Percentiles rank a stretch among this genome's conserved stretches.
Evolutionary conservation across 352 stramenopile species (phyloP).

Genomic region (Elongisporangium undulatum): DNA sequence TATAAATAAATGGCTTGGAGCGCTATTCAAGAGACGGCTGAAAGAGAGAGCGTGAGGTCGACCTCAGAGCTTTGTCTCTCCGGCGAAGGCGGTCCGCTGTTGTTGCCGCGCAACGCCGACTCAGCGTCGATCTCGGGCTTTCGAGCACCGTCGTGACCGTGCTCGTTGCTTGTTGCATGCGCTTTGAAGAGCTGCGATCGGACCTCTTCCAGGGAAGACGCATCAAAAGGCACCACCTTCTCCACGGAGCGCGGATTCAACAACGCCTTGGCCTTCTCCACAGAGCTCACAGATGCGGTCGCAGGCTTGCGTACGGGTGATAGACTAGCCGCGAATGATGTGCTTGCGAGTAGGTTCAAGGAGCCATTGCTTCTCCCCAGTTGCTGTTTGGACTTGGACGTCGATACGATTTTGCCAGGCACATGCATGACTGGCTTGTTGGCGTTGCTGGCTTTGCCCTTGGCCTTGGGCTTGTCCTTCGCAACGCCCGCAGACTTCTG

Average conservation of each 20-base stretch:
- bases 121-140: slow-evolving; percentile 15
- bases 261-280: slow-evolving; percentile 23
- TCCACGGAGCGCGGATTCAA: slow-evolving; percentile 12
- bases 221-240: slow-evolving; percentile 41
- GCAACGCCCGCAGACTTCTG: slow-evolving; percentile 1
- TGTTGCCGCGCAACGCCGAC: slow-evolving; percentile 25
- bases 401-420: slow-evolving; percentile 42
- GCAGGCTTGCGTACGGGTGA: neutral
- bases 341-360: neutral
- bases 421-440: slow-evolving; percentile 27
- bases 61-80: slow-evolving; percentile 22
- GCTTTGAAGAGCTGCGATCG: slow-evolving; percentile 50
- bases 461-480: slow-evolving; percentile 10
- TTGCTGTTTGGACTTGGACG: slow-evolving; percentile 13
- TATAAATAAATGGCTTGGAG: neutral
- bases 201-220: slow-evolving; percentile 51
- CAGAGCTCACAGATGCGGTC: slow-evolving; percentile 16
- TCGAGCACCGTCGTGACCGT: slow-evolving; percentile 3
- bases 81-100: slow-evolving; percentile 28
- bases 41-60: slow-evolving; percentile 2
- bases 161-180: slow-evolving; percentile 20
- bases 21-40: slow-evolving; percentile 7
- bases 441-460: slow-evolving; percentile 8
- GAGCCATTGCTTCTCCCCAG: neutral
- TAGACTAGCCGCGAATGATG: neutral